Evolutionary conservation across 768 basidiomycete genomes (phyloP), one percentile per base, ranked within the genome.

Genomic region (Tricholoma sp.): DNA sequence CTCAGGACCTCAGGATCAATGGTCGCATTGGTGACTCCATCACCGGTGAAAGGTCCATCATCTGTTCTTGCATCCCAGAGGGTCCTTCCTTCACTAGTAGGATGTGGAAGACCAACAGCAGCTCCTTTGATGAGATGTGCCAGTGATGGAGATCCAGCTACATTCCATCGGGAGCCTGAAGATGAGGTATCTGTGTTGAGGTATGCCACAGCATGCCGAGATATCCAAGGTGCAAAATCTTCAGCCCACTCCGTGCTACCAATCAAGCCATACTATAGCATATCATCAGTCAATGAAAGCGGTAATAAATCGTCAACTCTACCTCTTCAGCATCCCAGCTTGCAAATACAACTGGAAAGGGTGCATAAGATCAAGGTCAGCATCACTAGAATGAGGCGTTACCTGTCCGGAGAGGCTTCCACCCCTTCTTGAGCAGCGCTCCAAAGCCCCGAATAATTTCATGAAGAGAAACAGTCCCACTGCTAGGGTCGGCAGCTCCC

Each of bases 231-330:
- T 0, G 84, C 66, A 65, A 96, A 98, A 66, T 98, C 96, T 68
- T 98, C 96, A 2, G 86, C 93, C 82, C 88, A 96, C 70, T 98
- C 96, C 3, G 91, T 95, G 64, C 86, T 89, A 28, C 95, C 95
- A 36, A 91, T 67, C 41, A 93, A 77, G 24, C 89, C 90, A 50
- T 78, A 77, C 77, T 80, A 51, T 12, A 34, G 39, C 28, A 36
- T 44, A 12, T 39, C 12, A 32, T 66, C 42, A 61, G 53, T 52
- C 36, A 45, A 28, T 41, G 31, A n/a, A 24, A 44, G 13, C 28
- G 48, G 5, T 13, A 53, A 24, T 10, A 50, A 3, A 56, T 41
- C 5, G 59, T 15, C 18, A 15, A 13, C 20, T 84, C 79, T 66
- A 80, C 76, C 74, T 87, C 86, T 65, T 89, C 88, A 2, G 80